Conservation (phyloP, 2,329 filamentous ascomycete genomes). For the Emericellopsis atlantica region DNA sequence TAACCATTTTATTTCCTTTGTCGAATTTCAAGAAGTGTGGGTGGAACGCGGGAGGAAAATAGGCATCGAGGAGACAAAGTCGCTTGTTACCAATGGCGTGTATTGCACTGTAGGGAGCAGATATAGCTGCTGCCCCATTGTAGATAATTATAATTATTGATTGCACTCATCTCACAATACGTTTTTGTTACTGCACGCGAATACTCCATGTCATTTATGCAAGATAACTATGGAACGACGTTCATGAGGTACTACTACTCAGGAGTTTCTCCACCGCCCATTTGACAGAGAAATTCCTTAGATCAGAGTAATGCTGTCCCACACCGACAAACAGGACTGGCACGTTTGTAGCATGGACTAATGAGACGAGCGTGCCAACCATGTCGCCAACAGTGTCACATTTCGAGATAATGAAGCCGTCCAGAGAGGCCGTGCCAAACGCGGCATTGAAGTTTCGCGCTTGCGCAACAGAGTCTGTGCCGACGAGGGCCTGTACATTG, state of each 20-base stretch:
- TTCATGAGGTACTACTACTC: conserved; percentile 26
- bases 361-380: conserved; percentile 88
- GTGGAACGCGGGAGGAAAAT: neutral
- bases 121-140: too few species aligned
- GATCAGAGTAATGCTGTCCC: conserved; percentile 56
- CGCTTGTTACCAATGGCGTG: neutral
- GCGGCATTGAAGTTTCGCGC: conserved; percentile 92
- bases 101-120: too few species aligned
- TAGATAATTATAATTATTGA: too few species aligned
- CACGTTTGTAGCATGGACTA: conserved; percentile 94
- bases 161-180: too few species aligned
- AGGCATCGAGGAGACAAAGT: neutral
- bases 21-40: neutral
- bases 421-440: conserved; percentile 71
- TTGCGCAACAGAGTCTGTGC: conserved; percentile 89
- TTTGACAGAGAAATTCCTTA: conserved; percentile 56
- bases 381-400: conserved; percentile 99
- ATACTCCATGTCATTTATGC: too few species aligned
- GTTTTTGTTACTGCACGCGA: too few species aligned
- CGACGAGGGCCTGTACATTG: conserved; percentile 59
- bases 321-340: conserved; percentile 85
- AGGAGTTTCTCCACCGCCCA: conserved; percentile 58
- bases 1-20: conserved; percentile 2
- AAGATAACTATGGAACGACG: too few species aligned
- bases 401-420: conserved; percentile 97